Percentiles rank a stretch among this genome's conserved stretches.
These are phyloP conservation scores for Mycena sanguinolenta DNA, from an alignment of 768 basidiomycete species.

Conservation along the genomic window DNA sequence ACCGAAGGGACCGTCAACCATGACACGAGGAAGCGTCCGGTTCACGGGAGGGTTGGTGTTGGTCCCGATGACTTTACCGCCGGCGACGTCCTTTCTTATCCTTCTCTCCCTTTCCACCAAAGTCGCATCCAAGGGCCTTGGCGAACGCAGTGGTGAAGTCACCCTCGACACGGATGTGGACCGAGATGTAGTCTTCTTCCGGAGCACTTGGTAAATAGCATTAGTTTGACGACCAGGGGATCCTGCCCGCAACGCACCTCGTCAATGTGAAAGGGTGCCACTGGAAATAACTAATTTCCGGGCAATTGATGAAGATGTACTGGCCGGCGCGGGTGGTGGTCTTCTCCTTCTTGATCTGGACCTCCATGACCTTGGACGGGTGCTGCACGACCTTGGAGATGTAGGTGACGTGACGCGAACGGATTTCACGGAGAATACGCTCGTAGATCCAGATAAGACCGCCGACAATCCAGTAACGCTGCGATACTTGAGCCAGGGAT, in stretches of 20 bases:
- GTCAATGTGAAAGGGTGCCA: conserved; percentile 99
- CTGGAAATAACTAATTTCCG: conserved; percentile 94
- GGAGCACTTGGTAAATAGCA: conserved; percentile 73
- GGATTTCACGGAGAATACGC: conserved; percentile 92
- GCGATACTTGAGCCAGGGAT: conserved; percentile 24
- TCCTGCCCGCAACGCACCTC: conserved; percentile 58
- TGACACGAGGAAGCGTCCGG: conserved; percentile 87
- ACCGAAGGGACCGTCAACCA: conserved; percentile 98
- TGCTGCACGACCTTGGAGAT: conserved; percentile 97
- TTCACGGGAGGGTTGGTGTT: conserved; percentile 73
- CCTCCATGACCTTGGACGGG: conserved; percentile 92
- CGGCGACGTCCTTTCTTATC: conserved; percentile 49
- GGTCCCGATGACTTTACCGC: conserved; percentile 79
- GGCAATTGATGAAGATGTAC: conserved; percentile 94
- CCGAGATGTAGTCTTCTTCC: conserved; percentile 94
- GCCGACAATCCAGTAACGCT: conserved; percentile 93
- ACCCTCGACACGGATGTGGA: conserved; percentile 92
- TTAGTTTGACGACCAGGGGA: neutral
- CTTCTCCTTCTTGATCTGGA: conserved; percentile 98
- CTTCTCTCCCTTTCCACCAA: conserved; percentile 56
- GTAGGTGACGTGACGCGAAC: conserved; percentile 91
- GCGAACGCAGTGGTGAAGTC: conserved; percentile 90
- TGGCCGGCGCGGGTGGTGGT: conserved; percentile 88
- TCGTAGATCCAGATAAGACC: conserved; percentile 89
- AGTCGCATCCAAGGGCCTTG: conserved; percentile 87